Base-by-base conservation (phyloP, 2,329 filamentous ascomycete genomes). In the Huntiella abstrusa region DNA sequence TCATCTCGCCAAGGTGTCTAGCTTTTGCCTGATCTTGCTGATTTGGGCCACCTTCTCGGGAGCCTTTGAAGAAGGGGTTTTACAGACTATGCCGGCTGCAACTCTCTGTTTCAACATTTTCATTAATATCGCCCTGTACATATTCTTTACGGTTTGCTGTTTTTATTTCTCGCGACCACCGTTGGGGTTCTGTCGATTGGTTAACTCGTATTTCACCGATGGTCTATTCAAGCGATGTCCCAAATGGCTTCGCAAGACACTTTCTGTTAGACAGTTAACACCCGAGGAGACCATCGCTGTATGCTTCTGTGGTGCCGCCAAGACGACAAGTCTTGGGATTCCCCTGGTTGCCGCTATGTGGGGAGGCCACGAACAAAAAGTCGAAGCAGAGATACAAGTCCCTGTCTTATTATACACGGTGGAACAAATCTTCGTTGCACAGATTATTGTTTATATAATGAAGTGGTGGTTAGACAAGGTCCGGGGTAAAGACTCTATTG, bases 291-390 rank as follows among this genome's bases (percentile, higher is more conserved):
- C 78, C 0, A 71, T 83, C 43, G 77, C 80, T 0, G 72, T 82
- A 11, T 83, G 78, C 53, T 83, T 83, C 58, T 83, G 78, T 54
- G 77, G 75, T 19, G 77, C 80, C 0, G 79, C 79, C 11, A 85
- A 85, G 59, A 82, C 79, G 2, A 77, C 78, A 1, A 76, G 73
- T 2, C 64, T 84, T 48, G 78, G 79, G 0, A 79, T 84, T 5
- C 80, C 80, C 0, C 57, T 84, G 22, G 68, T 74, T 43, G 72
- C 73, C 32, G 72, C 79, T 49, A 83, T 84, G 72, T 84, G 77
- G 64, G 62, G 64, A 11, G 64, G 70, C 11, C 60, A 73, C 7
- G 66, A 69, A 52, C 59, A 71, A 38, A 59, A 71, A 35, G 67
- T 71, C 15, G 64, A 71, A 50, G 67, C 71, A 0, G 73, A 71